phyloP scores from a whole-genome alignment of 2,329 filamentous ascomycete genomes.

The Sclerotiophoma versabilis region DNA sequence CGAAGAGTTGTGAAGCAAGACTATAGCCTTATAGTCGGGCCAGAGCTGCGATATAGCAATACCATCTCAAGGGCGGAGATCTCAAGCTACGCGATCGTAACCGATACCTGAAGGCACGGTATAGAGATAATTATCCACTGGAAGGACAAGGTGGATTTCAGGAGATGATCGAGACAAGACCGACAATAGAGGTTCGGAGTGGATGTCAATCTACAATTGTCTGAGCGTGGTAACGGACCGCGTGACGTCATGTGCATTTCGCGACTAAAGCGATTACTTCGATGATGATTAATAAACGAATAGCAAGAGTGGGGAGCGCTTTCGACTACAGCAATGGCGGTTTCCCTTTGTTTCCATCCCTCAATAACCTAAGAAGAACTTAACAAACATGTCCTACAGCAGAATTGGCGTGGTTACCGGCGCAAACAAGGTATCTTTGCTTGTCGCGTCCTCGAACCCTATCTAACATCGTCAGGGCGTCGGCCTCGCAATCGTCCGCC shows the following conservation, averaged over 20 bases:
- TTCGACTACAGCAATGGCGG: background rate
- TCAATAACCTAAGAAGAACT: background rate
- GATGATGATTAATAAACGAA: slow-evolving; percentile 19
- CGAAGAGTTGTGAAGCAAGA: background rate
- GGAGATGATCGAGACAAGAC: too few species aligned
- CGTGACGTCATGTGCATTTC: slow-evolving; percentile 11
- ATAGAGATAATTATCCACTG: too few species aligned
- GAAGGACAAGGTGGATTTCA: too few species aligned
- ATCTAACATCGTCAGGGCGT: slow-evolving; percentile 46
- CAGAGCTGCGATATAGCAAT: too few species aligned
- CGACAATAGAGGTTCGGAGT: too few species aligned
- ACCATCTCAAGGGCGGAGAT: background rate
- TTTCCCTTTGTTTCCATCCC: background rate
- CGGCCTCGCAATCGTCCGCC: slow-evolving; percentile 60
- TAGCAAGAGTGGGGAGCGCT: slow-evolving; percentile 3
- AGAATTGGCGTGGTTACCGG: slow-evolving; percentile 62
- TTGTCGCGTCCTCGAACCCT: background rate
- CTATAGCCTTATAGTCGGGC: background rate
- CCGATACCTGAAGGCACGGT: background rate
- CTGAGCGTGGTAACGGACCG: background rate
- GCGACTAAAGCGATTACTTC: background rate
- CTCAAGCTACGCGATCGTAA: background rate
- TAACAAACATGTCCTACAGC: slow-evolving; percentile 36
- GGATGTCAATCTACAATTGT: too few species aligned
- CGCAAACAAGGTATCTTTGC: slow-evolving; percentile 57